Percentiles rank a stretch among this genome's conserved stretches.
Evolutionary conservation across 306 rosid species (phyloP).

Genomic region (Acacia crassicarpa): DNA sequence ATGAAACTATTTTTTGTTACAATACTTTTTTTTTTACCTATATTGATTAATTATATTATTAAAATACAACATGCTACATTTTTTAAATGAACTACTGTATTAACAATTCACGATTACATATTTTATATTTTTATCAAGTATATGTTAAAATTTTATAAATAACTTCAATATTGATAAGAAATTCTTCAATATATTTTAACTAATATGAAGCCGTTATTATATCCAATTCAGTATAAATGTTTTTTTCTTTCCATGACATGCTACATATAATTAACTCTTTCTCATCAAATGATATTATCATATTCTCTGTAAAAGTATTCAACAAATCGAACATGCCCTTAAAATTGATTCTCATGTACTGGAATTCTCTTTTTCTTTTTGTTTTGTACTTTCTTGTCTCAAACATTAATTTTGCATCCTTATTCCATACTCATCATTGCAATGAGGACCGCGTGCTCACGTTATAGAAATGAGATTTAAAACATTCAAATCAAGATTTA

Average conservation of each 20-base stretch:
- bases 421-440: no score
- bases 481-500: no score
- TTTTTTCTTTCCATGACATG: neutral
- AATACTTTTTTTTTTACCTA: no score
- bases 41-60: no score
- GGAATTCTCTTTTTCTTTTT: neutral
- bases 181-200: no score
- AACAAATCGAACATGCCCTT: neutral
- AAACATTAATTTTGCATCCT: no score
- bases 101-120: neutral
- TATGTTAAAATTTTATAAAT: neutral
- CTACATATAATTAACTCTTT: neutral
- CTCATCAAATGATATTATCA: no score
- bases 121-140: neutral
- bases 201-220: neutral
- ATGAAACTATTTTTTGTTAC: no score
- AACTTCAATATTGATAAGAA: neutral
- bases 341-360: neutral
- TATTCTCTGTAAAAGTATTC: neutral
- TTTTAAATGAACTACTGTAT: neutral
- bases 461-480: no score
- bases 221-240: neutral
- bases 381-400: neutral
- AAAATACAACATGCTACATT: neutral
- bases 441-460: no score